Evolutionary conservation across 371 early-diverging fungal genomes (phyloP), one percentile per base, ranked within the genome.

Genomic region (Apophysomyces variabilis): DNA sequence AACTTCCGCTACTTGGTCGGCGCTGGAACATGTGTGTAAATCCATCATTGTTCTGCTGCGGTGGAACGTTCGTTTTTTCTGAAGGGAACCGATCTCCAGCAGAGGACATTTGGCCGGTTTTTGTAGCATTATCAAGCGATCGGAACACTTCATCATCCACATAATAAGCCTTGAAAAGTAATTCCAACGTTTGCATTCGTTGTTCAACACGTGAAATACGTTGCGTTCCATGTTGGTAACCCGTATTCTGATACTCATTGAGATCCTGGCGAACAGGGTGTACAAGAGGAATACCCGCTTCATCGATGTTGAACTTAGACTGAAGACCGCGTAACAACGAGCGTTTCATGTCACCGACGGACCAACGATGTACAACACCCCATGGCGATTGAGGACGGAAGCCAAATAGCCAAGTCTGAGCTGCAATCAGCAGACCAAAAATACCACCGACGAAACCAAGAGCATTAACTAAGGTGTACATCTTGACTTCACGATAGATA

Each of bases 321-420:
- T 74, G 73, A 6, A 82, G 66, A 14, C 83, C 80, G 6, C 65
- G 67, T 13, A 79, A 61, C n/a, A 82, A 45, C 1, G 83, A 82
- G 7, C 72, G 76, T 54, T 75, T 77, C 70, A 78, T 74, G 57
- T 75, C 75, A 57, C 83, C 83, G 16, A 76, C 68, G 21, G 80
- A 78, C 83, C 83, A 82, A 50, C 83, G 73, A 37, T 82, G 83
- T 2, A 82, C 77, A 35, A 82, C 76, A 45, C 83, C 83, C 83
- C 83, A 82, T 32, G 83, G 83, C 7, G 78, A 78, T 35, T 78
- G 71, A 43, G 83, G 83, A 50, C 83, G 73, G 38, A 71, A 78
- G 62, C 83, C 83, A 60, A 82, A 82, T n/a, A 82, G 61, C 83
- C 83, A 82, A 11, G 78, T 65, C 61, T 82, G 83, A 5, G 71